phyloP scores from a whole-genome alignment of 1,139 yeast species.

The Kurtzmaniella quercitrusa region DNA sequence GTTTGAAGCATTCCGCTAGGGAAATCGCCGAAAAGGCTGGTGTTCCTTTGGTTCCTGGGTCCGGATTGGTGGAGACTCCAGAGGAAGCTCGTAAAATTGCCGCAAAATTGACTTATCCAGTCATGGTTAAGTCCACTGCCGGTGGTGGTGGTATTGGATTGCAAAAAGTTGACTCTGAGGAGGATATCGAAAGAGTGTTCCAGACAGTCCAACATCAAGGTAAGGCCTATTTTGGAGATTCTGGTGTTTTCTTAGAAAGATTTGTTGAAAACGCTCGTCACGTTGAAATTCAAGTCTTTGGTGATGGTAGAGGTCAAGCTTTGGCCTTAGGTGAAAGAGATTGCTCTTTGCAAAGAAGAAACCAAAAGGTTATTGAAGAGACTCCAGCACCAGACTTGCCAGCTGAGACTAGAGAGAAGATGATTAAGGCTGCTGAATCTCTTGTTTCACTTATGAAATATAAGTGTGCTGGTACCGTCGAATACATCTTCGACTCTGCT shows the following conservation, averaged over 20 bases:
- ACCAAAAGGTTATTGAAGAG: slow-evolving; percentile 93
- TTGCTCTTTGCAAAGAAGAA: slow-evolving; percentile 94
- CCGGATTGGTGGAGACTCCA: slow-evolving; percentile 68
- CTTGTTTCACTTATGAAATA: slow-evolving; percentile 78
- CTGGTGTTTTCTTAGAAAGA: slow-evolving; percentile 91
- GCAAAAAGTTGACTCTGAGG: slow-evolving; percentile 82
- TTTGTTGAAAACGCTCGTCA: slow-evolving; percentile 93
- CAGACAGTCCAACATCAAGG: slow-evolving; percentile 94
- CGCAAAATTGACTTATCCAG: slow-evolving; percentile 76
- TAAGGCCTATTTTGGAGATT: slow-evolving; percentile 84
- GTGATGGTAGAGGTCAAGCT: slow-evolving; percentile 90
- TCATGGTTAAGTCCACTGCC: slow-evolving; percentile 96
- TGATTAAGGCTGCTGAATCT: slow-evolving; percentile 83
- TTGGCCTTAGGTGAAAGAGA: slow-evolving; percentile 95
- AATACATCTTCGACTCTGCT: slow-evolving; percentile 81
- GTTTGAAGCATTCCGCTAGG: slow-evolving; percentile 94
- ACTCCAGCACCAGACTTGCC: slow-evolving; percentile 97
- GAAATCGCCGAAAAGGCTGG: slow-evolving; percentile 84
- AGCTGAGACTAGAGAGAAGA: slow-evolving; percentile 62
- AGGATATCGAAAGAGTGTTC: slow-evolving; percentile 77
- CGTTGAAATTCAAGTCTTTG: slow-evolving; percentile 94
- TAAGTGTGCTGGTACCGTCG: slow-evolving; percentile 97
- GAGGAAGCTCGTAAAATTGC: slow-evolving; percentile 77
- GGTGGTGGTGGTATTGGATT: slow-evolving; percentile 99
- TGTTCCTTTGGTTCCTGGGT: slow-evolving; percentile 95